Evolutionary conservation across 2,329 filamentous ascomycete species (phyloP).

Genomic region (Botrytis medusae): DNA sequence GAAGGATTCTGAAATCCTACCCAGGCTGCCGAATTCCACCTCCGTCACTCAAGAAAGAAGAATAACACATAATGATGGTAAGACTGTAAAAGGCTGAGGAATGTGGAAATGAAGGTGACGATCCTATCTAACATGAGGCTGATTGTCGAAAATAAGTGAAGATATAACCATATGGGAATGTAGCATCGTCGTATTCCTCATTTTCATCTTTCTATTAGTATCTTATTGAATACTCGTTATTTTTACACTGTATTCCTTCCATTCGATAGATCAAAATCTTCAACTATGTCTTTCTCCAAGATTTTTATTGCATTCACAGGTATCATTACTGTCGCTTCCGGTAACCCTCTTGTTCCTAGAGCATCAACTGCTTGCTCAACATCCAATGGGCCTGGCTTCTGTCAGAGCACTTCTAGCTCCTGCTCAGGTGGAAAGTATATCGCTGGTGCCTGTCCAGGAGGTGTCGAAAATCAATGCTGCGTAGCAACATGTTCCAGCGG

Average conservation of each 20-base stretch:
- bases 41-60: neutral
- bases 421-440: conserved; percentile 24
- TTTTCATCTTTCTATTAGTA: neutral
- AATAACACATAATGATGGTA: neutral
- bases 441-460: conserved; percentile 28
- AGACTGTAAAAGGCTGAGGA: neutral
- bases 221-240: neutral
- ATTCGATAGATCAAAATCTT: no score
- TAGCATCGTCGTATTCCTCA: neutral
- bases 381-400: conserved; percentile 24
- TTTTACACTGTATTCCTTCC: no score
- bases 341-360: conserved; percentile 19
- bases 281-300: neutral
- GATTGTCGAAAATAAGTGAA: neutral
- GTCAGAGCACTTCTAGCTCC: conserved; percentile 24
- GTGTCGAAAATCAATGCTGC: conserved; percentile 29
- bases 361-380: conserved; percentile 25
- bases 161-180: conserved; percentile 3
- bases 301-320: neutral
- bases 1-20: neutral
- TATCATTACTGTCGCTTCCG: conserved; percentile 1
- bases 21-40: conserved; percentile 2
- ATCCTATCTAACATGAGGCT: neutral
- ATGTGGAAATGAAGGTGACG: conserved; percentile 13
- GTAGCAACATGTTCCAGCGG: conserved; percentile 26